phyloP scores from a whole-genome alignment of 164 flowering plant genomes.

The Macadamia integrifolia region DNA sequence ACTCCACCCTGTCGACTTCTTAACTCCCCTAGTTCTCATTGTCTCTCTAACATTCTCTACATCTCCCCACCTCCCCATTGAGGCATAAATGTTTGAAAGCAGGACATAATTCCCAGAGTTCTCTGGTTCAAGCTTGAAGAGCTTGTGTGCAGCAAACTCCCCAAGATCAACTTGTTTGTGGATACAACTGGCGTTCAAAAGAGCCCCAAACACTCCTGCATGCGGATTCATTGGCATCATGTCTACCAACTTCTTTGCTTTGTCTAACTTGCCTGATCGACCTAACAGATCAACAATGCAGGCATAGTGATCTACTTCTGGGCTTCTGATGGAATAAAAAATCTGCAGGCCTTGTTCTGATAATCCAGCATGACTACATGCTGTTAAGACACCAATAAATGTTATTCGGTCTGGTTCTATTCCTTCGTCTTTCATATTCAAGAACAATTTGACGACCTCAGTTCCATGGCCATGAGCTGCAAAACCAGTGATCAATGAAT shows the following conservation, averaged over 20 bases:
- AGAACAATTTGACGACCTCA: constrained; percentile 36
- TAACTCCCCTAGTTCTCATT: constrained; percentile 42
- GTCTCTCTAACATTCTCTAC: constrained; percentile 34
- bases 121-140: constrained; percentile 60
- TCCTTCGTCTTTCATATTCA: constrained; percentile 43
- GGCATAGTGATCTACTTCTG: constrained; percentile 68
- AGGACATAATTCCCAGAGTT: constrained; percentile 60
- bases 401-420: constrained; percentile 58
- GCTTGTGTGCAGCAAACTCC: constrained; percentile 52
- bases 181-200: constrained; percentile 54
- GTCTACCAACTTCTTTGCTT: constrained; percentile 43
- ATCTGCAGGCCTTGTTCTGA: constrained; percentile 46
- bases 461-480: constrained; percentile 60
- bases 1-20: constrained; percentile 55
- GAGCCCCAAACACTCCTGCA: constrained; percentile 64
- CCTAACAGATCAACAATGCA: constrained; percentile 74
- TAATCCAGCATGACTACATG: constrained; percentile 75
- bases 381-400: constrained; percentile 57
- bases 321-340: constrained; percentile 44
- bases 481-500: constrained; percentile 60
- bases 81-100: constrained; percentile 70
- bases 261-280: constrained; percentile 55
- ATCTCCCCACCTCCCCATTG: constrained; percentile 52
- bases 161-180: constrained; percentile 47
- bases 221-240: constrained; percentile 59